Base-by-base conservation (phyloP, 305 asterid species). In the Fraxinus greggii region DNA sequence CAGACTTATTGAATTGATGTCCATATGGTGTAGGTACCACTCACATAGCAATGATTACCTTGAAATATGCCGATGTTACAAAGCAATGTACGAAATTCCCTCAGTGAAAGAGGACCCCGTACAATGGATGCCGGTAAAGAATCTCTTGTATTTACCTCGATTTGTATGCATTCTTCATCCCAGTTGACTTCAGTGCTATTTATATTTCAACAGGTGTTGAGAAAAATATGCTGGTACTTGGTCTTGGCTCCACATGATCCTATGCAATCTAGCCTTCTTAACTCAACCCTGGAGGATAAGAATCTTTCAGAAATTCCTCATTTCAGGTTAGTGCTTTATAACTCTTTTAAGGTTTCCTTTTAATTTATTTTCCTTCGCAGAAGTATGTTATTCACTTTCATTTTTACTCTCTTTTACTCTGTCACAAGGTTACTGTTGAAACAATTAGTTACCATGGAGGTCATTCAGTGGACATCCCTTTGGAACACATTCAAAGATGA, bases 11-110 rank as follows among this genome's bases (percentile, higher is more conserved):
- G 76, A 74, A 74, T 74, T 35, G 3, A 15, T 69, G 61, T 35
- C 77, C 79, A 61, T 84, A 59, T 86, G 67, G 3, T 91, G 84
- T 85, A 94, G 99, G 97, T 96, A 92, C 86, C 84, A 93, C 83
- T 87, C 89, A 15, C 96, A 96, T 83, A 90, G 86, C 93, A 92
- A 92, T 69, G 98, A 28, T 51, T 24, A 33, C 74, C 13, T 33
- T 67, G 42, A 83, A 48, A 21, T 76, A 51, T 78, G 29, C 33
- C 72, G 56, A 36, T 91, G 95, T 85, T 96, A 93, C 91, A 96
- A 96, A 88, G 87, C 98, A 28, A 96, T 94, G 78, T 96, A 93
- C 86, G 98, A 96, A 83, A 96, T 94, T 83, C 97, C 97, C 54
- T 88, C 93, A 3, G 93, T 96, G 86, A 94, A 91, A 87, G 98